Conservation (phyloP, 2,329 filamentous ascomycete genomes). For the Cordyceps fumosorosea region DNA sequence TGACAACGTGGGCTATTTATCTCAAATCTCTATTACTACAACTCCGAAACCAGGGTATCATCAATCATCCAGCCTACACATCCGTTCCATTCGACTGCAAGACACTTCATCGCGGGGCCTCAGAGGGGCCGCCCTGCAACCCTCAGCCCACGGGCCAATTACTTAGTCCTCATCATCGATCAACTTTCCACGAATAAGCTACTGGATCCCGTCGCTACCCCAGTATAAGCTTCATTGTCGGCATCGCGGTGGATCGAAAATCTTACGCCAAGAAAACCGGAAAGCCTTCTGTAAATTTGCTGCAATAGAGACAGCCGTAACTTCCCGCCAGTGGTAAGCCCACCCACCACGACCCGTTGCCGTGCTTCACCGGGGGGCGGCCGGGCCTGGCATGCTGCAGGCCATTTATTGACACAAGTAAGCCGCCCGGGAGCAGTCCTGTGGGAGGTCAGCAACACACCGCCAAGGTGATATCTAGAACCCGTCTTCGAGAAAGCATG, state of each 20-base stretch:
- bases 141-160: background rate
- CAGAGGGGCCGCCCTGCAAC: background rate
- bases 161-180: background rate
- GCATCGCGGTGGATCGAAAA: slow-evolving; percentile 3
- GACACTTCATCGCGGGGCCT: background rate
- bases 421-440: too few species aligned
- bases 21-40: background rate
- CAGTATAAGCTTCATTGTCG: too few species aligned
- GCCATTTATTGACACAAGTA: too few species aligned
- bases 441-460: background rate
- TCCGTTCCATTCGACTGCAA: too few species aligned
- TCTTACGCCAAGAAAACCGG: slow-evolving; percentile 4
- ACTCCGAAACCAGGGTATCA: too few species aligned
- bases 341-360: background rate
- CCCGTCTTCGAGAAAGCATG: background rate
- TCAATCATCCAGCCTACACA: too few species aligned
- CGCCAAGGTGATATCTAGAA: too few species aligned
- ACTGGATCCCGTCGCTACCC: background rate
- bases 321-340: background rate
- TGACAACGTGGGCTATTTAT: background rate
- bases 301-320: background rate
- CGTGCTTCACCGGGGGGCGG: background rate
- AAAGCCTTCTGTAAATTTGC: background rate
- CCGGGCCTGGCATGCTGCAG: background rate
- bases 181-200: slow-evolving; percentile 4